These are phyloP conservation scores for Talaromyces wortmannii DNA, from an alignment of 495 filamentous ascomycete genomes.

Conservation along the genomic window DNA sequence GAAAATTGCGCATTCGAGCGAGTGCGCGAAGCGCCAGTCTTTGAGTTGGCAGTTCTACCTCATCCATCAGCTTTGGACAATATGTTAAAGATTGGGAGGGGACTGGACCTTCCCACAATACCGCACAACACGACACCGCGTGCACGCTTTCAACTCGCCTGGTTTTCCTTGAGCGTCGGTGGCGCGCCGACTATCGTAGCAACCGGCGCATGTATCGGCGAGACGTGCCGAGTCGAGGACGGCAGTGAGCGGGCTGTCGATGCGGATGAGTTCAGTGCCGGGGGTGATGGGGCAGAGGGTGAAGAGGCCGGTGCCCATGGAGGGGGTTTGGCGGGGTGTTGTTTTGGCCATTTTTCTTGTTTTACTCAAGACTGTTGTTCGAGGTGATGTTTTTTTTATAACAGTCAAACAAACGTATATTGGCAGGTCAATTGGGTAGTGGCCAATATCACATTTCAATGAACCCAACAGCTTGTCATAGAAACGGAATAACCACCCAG, in stretches of 20 bases:
- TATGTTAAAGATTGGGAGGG: background rate
- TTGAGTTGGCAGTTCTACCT: slow-evolving; percentile 53
- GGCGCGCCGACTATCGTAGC: slow-evolving; percentile 27
- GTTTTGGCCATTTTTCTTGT: slow-evolving; percentile 10
- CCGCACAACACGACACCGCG: slow-evolving; percentile 51
- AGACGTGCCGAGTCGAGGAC: slow-evolving; percentile 36
- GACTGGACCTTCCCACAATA: slow-evolving; percentile 59
- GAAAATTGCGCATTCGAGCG: slow-evolving; percentile 52
- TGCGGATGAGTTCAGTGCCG: slow-evolving; percentile 30
- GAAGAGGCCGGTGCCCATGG: slow-evolving; percentile 36
- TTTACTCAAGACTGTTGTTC: too few relatives aligned
- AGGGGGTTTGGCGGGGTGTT: slow-evolving; percentile 16
- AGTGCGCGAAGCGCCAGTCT: slow-evolving; percentile 56
- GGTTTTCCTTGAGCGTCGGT: slow-evolving; percentile 13
- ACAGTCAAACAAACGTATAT: too few relatives aligned
- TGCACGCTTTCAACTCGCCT: slow-evolving; percentile 43
- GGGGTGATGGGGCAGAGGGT: slow-evolving; percentile 24
- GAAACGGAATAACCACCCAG: too few relatives aligned
- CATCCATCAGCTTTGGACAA: background rate
- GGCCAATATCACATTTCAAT: too few relatives aligned
- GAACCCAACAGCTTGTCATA: too few relatives aligned
- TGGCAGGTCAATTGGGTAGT: too few relatives aligned
- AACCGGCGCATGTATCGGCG: slow-evolving; percentile 36
- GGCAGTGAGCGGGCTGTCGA: slow-evolving; percentile 31
- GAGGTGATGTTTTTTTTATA: too few relatives aligned